phyloP scores from a whole-genome alignment of 2,329 filamentous ascomycete genomes.

The Colletotrichum cordylinicola region DNA sequence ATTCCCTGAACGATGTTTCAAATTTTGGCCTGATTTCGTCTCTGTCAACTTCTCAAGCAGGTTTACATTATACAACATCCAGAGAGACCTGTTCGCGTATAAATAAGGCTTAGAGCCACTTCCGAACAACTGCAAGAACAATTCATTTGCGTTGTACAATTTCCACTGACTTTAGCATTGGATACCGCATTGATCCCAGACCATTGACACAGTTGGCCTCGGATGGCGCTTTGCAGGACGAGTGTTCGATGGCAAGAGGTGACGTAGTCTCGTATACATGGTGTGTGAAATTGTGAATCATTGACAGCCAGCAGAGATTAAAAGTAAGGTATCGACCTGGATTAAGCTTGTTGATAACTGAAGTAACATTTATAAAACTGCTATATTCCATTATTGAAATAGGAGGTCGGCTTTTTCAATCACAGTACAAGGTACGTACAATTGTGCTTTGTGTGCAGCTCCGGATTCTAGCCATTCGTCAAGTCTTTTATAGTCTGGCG shows the following conservation, averaged over 20 bases:
- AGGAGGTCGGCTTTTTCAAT: background rate
- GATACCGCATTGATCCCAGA: too few species aligned
- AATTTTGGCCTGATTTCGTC: background rate
- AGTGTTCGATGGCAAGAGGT: rapidly evolving
- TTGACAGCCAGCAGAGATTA: background rate
- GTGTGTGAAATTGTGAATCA: background rate
- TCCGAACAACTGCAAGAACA: background rate
- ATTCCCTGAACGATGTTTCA: too few species aligned
- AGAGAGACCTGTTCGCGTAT: background rate
- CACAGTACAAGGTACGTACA: too few species aligned
- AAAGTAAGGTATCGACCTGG: background rate
- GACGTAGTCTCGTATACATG: rapidly evolving
- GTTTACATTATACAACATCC: background rate
- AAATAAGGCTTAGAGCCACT: background rate
- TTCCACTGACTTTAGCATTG: too few species aligned
- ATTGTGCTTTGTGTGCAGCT: background rate
- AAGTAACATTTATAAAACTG: rapidly evolving
- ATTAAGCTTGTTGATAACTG: background rate
- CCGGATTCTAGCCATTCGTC: rapidly evolving
- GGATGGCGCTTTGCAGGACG: too few species aligned
- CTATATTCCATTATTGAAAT: background rate
- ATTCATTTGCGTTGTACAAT: too few species aligned
- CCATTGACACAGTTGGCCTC: too few species aligned
- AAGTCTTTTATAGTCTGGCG: background rate
- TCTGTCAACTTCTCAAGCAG: background rate